phyloP scores from a whole-genome alignment of 129 eudicot genomes.

The Rutidosis leptorrhynchoides region DNA sequence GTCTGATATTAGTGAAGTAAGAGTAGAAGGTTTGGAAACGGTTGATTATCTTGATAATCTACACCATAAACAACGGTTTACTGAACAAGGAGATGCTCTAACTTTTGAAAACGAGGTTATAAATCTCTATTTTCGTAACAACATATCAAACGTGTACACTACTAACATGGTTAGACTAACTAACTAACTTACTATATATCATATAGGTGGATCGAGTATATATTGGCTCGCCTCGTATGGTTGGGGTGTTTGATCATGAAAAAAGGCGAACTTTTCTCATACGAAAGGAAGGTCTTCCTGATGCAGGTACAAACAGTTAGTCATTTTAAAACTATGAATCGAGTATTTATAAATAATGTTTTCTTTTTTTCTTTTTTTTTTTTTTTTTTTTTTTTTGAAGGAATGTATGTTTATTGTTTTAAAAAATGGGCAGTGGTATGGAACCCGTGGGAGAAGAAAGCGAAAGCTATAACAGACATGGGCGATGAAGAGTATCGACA shows the following conservation, averaged over 20 bases:
- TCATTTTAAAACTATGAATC: too few relatives aligned
- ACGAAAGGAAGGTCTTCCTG: conserved; percentile 87
- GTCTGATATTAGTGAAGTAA: conserved; percentile 95
- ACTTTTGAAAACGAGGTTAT: conserved; percentile 94
- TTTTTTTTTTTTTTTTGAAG: too few relatives aligned
- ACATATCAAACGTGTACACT: background rate
- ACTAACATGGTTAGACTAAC: background rate
- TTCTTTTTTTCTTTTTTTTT: too few relatives aligned
- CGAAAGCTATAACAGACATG: conserved; percentile 59
- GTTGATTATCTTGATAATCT: conserved; percentile 83
- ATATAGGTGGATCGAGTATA: conserved; percentile 81
- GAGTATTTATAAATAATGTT: too few relatives aligned
- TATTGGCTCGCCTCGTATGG: conserved; percentile 57
- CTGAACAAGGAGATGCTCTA: conserved; percentile 95
- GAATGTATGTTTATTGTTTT: background rate
- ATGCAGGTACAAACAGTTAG: conserved; percentile 46
- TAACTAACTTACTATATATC: background rate
- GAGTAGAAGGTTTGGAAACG: conserved; percentile 97
- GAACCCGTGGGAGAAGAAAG: conserved; percentile 98
- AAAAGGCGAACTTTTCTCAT: conserved; percentile 67
- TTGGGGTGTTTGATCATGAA: conserved; percentile 93
- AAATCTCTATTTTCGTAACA: background rate
- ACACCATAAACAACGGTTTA: conserved; percentile 62
- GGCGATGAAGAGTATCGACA: conserved; percentile 91
- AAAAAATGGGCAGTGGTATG: conserved; percentile 55